phyloP scores from a whole-genome alignment of 225 moss, liverwort and hornwort species.

The Physcomitrellopsis africana region DNA sequence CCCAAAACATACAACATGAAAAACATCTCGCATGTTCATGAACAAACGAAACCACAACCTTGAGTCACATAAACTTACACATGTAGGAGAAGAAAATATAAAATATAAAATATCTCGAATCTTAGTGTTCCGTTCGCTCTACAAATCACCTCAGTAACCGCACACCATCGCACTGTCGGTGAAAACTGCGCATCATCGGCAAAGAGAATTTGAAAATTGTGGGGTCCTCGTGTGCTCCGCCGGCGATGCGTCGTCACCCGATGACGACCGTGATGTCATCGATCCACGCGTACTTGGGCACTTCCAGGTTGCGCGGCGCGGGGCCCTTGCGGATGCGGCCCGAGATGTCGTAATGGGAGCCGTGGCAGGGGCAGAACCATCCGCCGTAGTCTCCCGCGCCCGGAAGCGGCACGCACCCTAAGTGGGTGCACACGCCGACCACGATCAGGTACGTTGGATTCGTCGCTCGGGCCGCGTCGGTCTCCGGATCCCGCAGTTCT shows the following conservation, averaged over 20 bases:
- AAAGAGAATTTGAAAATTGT: no score
- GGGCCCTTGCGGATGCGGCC: conserved; percentile 49
- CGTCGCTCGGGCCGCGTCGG: conserved; percentile 19
- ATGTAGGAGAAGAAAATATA: no score
- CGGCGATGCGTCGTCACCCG: neutral
- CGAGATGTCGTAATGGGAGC: conserved; percentile 56
- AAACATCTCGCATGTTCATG: no score
- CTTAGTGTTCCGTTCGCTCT: no score
- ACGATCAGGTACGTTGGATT: conserved; percentile 56
- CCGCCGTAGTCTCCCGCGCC: conserved; percentile 55
- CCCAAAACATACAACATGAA: no score
- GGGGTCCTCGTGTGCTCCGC: no score
- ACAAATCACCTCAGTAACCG: no score
- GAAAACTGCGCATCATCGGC: no score
- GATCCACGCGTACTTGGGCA: conserved; percentile 34
- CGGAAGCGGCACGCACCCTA: conserved; percentile 52
- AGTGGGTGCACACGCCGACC: conserved; percentile 48
- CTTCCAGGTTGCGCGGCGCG: conserved; percentile 35
- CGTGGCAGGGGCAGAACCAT: conserved; percentile 60
- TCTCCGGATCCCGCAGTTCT: conserved; percentile 41
- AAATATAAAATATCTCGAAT: no score
- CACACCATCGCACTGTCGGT: no score
- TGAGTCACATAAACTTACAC: no score
- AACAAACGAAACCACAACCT: no score
- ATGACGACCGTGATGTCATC: conserved; percentile 34